phyloP scores from a whole-genome alignment of 257 asterid genomes.

The Avicennia marina region DNA sequence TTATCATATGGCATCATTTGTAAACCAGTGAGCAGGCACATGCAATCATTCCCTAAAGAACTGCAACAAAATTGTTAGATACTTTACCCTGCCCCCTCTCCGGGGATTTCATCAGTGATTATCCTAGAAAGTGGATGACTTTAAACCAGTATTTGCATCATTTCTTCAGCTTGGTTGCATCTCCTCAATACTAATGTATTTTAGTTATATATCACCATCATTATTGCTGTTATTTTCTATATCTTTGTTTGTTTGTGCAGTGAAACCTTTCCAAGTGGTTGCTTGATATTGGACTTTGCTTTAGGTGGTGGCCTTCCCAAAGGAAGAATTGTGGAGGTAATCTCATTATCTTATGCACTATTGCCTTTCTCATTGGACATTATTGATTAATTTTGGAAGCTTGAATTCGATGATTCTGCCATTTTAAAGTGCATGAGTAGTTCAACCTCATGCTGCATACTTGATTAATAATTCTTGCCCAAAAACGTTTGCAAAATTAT shows the following conservation, averaged over 20 bases:
- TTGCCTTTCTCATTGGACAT: neutral
- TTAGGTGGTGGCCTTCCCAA: slow-evolving; percentile 96
- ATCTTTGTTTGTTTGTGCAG: slow-evolving; percentile 37
- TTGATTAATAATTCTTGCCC: neutral
- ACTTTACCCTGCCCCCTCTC: slow-evolving; percentile 4
- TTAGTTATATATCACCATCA: neutral
- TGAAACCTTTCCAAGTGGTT: slow-evolving; percentile 96
- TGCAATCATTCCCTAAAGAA: neutral
- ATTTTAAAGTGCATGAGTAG: neutral
- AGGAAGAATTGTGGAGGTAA: slow-evolving; percentile 98
- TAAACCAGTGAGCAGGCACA: neutral
- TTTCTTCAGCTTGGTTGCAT: neutral
- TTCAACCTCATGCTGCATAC: neutral
- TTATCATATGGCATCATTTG: neutral
- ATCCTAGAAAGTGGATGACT: neutral
- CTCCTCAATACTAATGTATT: neutral
- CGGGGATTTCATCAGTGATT: neutral
- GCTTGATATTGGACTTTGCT: slow-evolving; percentile 90
- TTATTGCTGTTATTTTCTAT: no score
- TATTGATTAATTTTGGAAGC: slow-evolving; percentile 1
- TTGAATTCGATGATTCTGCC: neutral
- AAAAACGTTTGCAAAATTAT: neutral
- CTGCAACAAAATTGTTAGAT: neutral
- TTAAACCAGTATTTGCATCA: neutral
- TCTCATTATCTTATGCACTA: neutral